These are phyloP conservation scores for Candida ovalis DNA, from an alignment of 805 yeast genomes.

Conservation along the genomic window DNA sequence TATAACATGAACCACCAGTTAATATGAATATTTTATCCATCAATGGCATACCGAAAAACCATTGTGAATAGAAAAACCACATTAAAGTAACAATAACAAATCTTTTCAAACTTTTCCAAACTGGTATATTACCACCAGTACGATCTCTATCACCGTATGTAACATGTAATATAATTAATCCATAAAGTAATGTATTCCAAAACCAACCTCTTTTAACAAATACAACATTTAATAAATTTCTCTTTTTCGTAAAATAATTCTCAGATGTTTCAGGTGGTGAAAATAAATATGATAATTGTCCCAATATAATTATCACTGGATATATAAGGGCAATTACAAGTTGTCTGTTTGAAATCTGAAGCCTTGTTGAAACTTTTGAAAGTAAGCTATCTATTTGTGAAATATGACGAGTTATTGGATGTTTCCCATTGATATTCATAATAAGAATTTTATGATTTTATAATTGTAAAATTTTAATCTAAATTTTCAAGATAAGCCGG, in stretches of 20 bases:
- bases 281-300: conserved; percentile 44
- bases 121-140: conserved; percentile 4
- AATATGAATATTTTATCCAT: conserved; percentile 80
- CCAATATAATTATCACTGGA: conserved; percentile 45
- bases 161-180: conserved; percentile 14
- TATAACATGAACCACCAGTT: conserved; percentile 79
- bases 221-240: conserved; percentile 62
- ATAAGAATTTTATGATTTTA: too few species aligned
- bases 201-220: conserved; percentile 93
- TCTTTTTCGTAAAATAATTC: conserved; percentile 56
- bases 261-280: conserved; percentile 44
- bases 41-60: conserved; percentile 78
- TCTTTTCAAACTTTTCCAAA: conserved; percentile 29
- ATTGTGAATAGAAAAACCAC: conserved; percentile 88
- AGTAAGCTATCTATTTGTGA: conserved; percentile 5
- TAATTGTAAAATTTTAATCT: too few species aligned
- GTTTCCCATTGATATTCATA: background rate
- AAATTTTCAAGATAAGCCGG: too few species aligned
- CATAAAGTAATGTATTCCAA: conserved; percentile 64
- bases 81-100: conserved; percentile 60
- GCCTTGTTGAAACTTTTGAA: conserved; percentile 2
- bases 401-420: background rate
- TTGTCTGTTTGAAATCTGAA: conserved; percentile 9
- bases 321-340: conserved; percentile 10
- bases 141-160: background rate